Evolutionary conservation across 1,139 yeast genomes (phyloP), one percentile per base, ranked within the genome.

Genomic region (Kurtzmaniella quercitrusa): DNA sequence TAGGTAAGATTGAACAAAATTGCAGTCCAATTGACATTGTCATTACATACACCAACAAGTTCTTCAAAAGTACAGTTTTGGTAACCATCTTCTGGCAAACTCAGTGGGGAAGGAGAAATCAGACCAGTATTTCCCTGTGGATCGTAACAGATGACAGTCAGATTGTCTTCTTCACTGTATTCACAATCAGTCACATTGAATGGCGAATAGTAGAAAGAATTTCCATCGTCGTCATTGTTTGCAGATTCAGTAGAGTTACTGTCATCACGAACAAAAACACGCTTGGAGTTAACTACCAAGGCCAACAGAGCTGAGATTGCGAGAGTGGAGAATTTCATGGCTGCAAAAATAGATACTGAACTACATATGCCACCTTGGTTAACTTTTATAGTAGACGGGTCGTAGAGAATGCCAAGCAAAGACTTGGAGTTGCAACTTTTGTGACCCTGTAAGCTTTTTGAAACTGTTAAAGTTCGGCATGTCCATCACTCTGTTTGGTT

Each of bases 111-210:
- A 4, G 34, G 34, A 30, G 34, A 8, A 30, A 30, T 30, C 16
- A 16, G 16, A 30, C 34, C 34, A 14, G 11, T 30, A 9, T 30
- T 30, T 5, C 34, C 34, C 18, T 30, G 34, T 8, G 34, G 34
- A 14, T 30, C 34, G 34, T 30, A 30, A 30, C 34, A 30, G 18
- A 30, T 30, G 8, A 30, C 34, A 4, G 34, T 30, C 18, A 5
- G 18, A 14, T 30, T 30, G 34, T 30, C 34, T 14, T 30, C 18
- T 3, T 14, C 18, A 30, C 34, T 16, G 5, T 12, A 16, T 14
- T 30, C 8, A 30, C 34, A 30, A 18, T 30, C 34, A 18, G 34
- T 30, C 16, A 30, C 34, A 30, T 30, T 30, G 34, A 30, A 30
- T 12, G 34, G 34, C 16, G 15, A 16, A 16, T 30, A 14, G 18